phyloP scores from a whole-genome alignment of 768 basidiomycete genomes.

The Calvatia gigantea region DNA sequence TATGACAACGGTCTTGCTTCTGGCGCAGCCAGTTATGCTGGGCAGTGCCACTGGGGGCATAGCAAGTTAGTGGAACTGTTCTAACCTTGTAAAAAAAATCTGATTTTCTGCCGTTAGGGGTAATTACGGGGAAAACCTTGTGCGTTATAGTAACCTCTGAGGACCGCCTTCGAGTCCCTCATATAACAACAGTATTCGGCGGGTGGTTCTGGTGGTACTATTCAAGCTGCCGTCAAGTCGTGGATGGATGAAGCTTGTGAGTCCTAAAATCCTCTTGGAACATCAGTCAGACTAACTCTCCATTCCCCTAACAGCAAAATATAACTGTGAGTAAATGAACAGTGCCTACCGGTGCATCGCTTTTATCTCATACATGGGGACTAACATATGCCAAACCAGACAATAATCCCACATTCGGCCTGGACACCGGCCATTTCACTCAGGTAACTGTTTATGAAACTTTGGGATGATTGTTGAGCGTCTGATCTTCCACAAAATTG shows the following conservation, averaged over 20 bases:
- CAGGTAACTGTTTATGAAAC: constrained; percentile 16
- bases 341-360: not conserved
- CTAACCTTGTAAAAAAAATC: not conserved
- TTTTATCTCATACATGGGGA: not conserved
- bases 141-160: constrained; percentile 1
- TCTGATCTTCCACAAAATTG: constrained; percentile 3
- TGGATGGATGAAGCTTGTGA: constrained; percentile 29
- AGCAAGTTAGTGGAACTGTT: not conserved
- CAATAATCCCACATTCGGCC: constrained; percentile 24
- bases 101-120: constrained; percentile 2
- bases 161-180: not conserved
- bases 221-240: constrained; percentile 16
- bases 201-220: constrained; percentile 15
- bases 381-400: constrained; percentile 13
- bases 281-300: not conserved
- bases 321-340: constrained; percentile 17
- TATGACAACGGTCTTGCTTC: constrained; percentile 9
- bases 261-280: not conserved
- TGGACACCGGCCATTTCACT: constrained; percentile 27
- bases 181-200: constrained; percentile 16
- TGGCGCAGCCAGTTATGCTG: constrained; percentile 1
- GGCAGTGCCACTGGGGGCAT: not conserved
- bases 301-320: constrained; percentile 15
- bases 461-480: not conserved
- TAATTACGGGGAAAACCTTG: constrained; percentile 27